phyloP scores from a whole-genome alignment of 106 monocot genomes.

The Dactylorhiza incarnata region DNA sequence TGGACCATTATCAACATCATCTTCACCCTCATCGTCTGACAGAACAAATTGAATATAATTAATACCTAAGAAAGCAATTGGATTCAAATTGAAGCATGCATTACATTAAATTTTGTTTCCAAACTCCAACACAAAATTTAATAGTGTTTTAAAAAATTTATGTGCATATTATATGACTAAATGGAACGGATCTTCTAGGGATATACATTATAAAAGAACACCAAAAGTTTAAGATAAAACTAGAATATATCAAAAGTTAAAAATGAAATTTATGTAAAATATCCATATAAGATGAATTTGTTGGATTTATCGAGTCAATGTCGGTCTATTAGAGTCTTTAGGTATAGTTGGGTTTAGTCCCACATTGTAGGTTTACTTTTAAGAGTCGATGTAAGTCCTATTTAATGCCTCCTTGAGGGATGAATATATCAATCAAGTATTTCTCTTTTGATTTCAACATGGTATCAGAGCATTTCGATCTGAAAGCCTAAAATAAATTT shows the following conservation, averaged over 20 bases:
- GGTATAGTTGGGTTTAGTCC: too few species aligned
- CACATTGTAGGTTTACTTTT: too few species aligned
- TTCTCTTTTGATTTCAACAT: too few species aligned
- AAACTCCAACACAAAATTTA: constrained; percentile 3
- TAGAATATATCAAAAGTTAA: neutral
- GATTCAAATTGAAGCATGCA: neutral
- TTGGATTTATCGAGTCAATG: neutral
- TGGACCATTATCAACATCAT: constrained; percentile 49
- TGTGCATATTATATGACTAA: neutral
- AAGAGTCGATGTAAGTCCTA: too few species aligned
- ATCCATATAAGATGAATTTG: neutral
- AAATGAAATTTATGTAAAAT: neutral
- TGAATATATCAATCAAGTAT: too few species aligned
- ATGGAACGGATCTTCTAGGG: neutral
- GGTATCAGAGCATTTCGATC: too few species aligned
- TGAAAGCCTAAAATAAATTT: too few species aligned
- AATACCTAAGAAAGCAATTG: neutral
- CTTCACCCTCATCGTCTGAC: constrained; percentile 70
- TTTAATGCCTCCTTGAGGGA: too few species aligned
- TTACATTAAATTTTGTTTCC: neutral
- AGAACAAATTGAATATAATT: constrained; percentile 1
- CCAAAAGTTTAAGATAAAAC: neutral
- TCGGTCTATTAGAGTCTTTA: too few species aligned
- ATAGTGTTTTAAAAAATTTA: neutral
- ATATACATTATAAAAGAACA: neutral